These are phyloP conservation scores for Immersiporthe knoxdaviesiana DNA, from an alignment of 2,329 filamentous ascomycete species.

Conservation along the genomic window DNA sequence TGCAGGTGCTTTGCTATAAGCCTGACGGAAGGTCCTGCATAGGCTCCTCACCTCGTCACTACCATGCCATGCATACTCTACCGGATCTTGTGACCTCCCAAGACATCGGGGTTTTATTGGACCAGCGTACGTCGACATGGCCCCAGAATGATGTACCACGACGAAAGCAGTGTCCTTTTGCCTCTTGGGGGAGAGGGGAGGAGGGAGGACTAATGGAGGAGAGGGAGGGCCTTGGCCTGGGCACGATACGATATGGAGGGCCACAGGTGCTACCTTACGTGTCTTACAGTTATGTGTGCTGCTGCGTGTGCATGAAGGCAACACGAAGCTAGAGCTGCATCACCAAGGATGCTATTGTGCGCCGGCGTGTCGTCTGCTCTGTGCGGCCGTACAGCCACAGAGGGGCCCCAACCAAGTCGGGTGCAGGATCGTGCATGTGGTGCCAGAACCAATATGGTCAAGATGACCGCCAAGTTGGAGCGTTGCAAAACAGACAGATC, in stretches of 20 bases:
- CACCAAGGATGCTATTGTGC: slow-evolving; percentile 13
- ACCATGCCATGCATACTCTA: background rate
- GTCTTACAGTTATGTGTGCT: background rate
- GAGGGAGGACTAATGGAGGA: background rate
- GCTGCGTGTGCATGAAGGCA: background rate
- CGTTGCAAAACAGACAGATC: slow-evolving; percentile 1
- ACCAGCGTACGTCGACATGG: slow-evolving; percentile 1
- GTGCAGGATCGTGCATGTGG: slow-evolving; percentile 20
- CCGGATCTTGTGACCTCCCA: background rate
- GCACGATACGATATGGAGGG: background rate
- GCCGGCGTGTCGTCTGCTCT: slow-evolving; percentile 13
- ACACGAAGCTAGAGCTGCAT: slow-evolving; percentile 16
- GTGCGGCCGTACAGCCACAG: slow-evolving; percentile 15
- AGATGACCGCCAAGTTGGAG: background rate
- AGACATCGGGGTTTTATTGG: background rate
- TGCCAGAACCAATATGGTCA: slow-evolving; percentile 12
- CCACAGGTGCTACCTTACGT: slow-evolving; percentile 3
- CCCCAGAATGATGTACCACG: background rate
- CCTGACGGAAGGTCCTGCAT: background rate
- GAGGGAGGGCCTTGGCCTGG: background rate
- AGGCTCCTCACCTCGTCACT: background rate
- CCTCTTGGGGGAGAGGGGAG: background rate
- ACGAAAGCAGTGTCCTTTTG: background rate
- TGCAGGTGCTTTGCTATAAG: background rate
- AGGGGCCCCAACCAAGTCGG: slow-evolving; percentile 15